Evolutionary conservation across 805 yeast species (phyloP), one percentile per base, ranked within the genome.

Genomic region (Grigorovia yakushimaensis): DNA sequence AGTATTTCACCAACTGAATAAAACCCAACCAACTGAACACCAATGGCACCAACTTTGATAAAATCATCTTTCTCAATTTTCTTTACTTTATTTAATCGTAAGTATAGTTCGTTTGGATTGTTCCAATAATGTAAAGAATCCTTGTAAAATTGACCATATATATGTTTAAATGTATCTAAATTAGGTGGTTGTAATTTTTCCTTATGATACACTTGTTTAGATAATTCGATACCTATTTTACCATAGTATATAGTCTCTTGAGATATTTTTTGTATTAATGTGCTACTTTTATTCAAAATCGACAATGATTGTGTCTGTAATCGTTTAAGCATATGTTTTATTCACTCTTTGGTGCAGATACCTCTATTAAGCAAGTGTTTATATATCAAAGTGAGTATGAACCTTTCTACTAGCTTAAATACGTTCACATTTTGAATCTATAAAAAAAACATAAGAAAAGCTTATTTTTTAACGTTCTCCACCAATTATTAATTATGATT

Each of bases 171-270:
- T 67, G 88, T 88, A 48, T 78, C 76, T 51, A 75, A 60, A 39
- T 87, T 66, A 60, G 98, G 98, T 54, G 98, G 98, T 52, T 94
- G 86, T 59, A 93, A 73, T 54, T 88, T 95, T 73, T 93, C 98
- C 70, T 85, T 84, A 64, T 81, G 71, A 79, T 91, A 93, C 52
- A 93, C 85, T 68, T 70, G 73, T 58, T 69, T 69, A 19, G 77
- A 72, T 41, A 76, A 54, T 61, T 77, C 79, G 49, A 67, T 73
- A 44, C 73, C 65, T 41, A 76, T 79, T 58, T 77, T 77, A 48
- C 81, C 72, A 85, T 93, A 93, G 84, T 87, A 93, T 49, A 86
- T 67, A 49, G 69, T 63, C 53, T 51, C 59, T 47, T 53, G 44
- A 49, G 85, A 67, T 49, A 89, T 73, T 52, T 73, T 59, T 70